These are phyloP conservation scores for Kuraishia molischiana DNA, from an alignment of 805 yeast genomes.

Conservation along the genomic window DNA sequence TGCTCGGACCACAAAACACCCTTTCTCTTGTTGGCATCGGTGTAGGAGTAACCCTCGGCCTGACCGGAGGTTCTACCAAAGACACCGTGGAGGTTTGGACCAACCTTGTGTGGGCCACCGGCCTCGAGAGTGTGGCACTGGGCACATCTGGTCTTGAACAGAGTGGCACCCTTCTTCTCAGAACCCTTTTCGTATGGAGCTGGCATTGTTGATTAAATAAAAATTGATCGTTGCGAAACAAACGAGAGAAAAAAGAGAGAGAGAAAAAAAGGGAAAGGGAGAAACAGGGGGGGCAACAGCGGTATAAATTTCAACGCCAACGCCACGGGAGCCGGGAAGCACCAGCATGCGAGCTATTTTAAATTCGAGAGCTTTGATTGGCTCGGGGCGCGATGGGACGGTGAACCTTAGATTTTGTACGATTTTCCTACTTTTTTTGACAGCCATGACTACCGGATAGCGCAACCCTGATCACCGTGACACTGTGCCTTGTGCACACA, in stretches of 20 bases:
- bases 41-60: slow-evolving; percentile 90
- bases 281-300: not conserved
- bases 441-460: too few species aligned
- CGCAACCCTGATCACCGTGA: too few species aligned
- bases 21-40: slow-evolving; percentile 97
- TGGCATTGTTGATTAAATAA: slow-evolving; percentile 20
- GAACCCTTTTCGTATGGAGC: slow-evolving; percentile 42
- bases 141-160: slow-evolving; percentile 97
- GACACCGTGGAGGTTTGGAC: slow-evolving; percentile 96
- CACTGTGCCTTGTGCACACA: too few species aligned
- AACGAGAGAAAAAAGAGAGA: not conserved
- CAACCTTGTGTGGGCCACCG: slow-evolving; percentile 98
- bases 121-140: slow-evolving; percentile 97
- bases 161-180: slow-evolving; percentile 92
- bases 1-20: slow-evolving; percentile 84
- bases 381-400: too few species aligned
- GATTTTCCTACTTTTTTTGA: too few species aligned
- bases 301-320: not conserved
- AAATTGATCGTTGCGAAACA: too few species aligned
- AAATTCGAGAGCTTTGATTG: not conserved
- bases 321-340: not conserved
- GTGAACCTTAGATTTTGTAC: too few species aligned
- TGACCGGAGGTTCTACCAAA: slow-evolving; percentile 88
- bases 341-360: not conserved
- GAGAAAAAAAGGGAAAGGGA: not conserved